phyloP scores from a whole-genome alignment of 257 asterid genomes.

The Prunella vulgaris region DNA sequence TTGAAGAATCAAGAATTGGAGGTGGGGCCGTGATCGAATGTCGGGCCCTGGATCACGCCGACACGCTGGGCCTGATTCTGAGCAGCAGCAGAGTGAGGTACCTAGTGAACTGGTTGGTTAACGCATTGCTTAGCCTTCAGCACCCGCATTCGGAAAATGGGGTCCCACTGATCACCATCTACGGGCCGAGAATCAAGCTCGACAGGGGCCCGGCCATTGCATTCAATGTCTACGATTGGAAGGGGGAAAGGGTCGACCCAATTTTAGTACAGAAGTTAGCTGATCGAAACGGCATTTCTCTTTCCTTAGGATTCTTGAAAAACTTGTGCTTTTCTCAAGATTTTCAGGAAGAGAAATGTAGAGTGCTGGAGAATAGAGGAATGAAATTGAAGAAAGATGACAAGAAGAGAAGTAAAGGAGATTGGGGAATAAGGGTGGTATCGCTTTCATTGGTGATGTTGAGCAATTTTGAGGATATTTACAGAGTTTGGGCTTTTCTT shows the following conservation, averaged over 20 bases:
- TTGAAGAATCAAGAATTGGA: neutral
- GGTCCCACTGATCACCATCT: conserved; percentile 38
- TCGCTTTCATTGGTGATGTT: conserved; percentile 51
- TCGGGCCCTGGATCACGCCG: conserved; percentile 72
- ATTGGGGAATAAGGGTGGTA: conserved; percentile 39
- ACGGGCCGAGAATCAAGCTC: conserved; percentile 60
- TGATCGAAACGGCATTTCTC: conserved; percentile 57
- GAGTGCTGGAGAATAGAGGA: conserved; percentile 16
- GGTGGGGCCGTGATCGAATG: conserved; percentile 25
- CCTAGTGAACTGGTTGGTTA: conserved; percentile 61
- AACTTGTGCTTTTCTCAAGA: conserved; percentile 45
- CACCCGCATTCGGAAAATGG: conserved; percentile 66
- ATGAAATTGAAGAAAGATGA: neutral
- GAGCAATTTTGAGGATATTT: conserved; percentile 65
- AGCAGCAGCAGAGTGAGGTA: conserved; percentile 51
- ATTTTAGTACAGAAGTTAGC: conserved; percentile 71
- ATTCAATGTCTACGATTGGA: conserved; percentile 81
- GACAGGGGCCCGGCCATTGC: conserved; percentile 64
- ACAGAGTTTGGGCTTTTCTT: conserved; percentile 66
- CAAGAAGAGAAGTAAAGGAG: conserved; percentile 22
- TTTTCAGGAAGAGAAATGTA: conserved; percentile 32
- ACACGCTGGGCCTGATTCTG: conserved; percentile 49
- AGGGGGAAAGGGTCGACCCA: conserved; percentile 68
- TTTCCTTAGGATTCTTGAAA: conserved; percentile 49
- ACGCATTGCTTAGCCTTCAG: conserved; percentile 50